phyloP scores from a whole-genome alignment of 2,329 filamentous ascomycete genomes.

The Mollisia scopiformis region DNA sequence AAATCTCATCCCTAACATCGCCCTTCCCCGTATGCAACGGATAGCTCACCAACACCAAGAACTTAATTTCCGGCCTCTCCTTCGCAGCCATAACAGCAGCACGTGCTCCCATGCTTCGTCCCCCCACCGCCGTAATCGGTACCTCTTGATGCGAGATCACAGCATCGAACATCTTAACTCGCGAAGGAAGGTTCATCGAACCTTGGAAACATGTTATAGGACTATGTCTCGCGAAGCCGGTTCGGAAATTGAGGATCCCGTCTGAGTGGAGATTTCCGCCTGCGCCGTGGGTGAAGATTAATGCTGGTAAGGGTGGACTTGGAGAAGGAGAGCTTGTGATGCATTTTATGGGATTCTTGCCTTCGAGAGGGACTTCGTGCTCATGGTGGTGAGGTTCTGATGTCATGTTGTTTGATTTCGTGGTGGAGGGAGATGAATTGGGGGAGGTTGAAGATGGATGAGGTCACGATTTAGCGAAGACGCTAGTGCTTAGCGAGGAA shows the following conservation, averaged over 20 bases:
- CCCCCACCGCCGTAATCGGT: background rate
- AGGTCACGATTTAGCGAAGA: background rate
- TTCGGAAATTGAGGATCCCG: background rate
- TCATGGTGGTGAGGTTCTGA: background rate
- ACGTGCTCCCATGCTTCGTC: background rate
- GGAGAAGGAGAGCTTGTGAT: background rate
- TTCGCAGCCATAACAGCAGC: constrained; percentile 1
- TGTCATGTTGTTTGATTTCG: background rate
- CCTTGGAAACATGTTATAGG: background rate
- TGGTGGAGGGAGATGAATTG: background rate
- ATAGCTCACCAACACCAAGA: background rate
- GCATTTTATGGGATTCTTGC: constrained; percentile 1
- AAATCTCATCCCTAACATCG: background rate
- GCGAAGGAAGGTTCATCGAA: background rate
- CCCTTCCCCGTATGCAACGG: constrained; percentile 1
- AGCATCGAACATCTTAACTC: background rate
- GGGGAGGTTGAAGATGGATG: background rate
- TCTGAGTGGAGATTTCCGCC: background rate
- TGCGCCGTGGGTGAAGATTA: constrained; percentile 1
- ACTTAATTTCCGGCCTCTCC: background rate
- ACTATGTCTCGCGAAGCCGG: background rate
- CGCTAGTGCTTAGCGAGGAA: background rate
- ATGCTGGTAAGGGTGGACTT: background rate
- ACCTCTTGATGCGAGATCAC: background rate
- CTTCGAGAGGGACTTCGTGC: no score